phyloP scores from a whole-genome alignment of 2,329 filamentous ascomycete genomes.

The Basipetospora chlamydospora region DNA sequence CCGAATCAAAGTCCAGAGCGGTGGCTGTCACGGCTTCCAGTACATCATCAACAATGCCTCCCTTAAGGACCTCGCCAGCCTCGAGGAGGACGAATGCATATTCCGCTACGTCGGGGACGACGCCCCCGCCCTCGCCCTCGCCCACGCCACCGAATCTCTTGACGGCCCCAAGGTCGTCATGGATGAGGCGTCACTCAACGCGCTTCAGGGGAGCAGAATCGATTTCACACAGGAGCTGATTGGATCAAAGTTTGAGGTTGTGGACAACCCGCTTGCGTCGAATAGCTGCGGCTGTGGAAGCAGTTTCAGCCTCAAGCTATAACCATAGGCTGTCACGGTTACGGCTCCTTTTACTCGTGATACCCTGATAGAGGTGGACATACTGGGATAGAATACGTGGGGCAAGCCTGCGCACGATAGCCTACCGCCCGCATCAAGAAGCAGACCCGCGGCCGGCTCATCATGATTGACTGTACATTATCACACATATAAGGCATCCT shows the following conservation, averaged over 20 bases:
- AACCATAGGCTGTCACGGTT: constrained; percentile 8
- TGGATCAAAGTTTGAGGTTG: constrained; percentile 79
- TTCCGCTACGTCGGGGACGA: constrained; percentile 54
- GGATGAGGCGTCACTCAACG: constrained; percentile 72
- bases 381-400: too few relatives aligned
- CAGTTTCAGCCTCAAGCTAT: constrained; percentile 84
- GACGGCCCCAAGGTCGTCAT: constrained; percentile 65
- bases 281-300: constrained; percentile 96
- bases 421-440: too few relatives aligned
- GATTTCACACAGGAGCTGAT: constrained; percentile 96
- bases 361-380: too few relatives aligned
- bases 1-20: constrained; percentile 83
- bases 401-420: neutral
- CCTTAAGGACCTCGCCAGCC: constrained; percentile 17
- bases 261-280: constrained; percentile 79
- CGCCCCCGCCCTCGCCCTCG: constrained; percentile 16
- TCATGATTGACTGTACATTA: too few relatives aligned
- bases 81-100: constrained; percentile 60
- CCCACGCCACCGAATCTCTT: constrained; percentile 13
- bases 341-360: too few relatives aligned
- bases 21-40: constrained; percentile 95
- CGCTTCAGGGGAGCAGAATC: constrained; percentile 85
- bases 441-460: too few relatives aligned
- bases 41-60: constrained; percentile 82
- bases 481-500: too few relatives aligned